Base-by-base conservation (phyloP, 352 stramenopile genomes). In the Thraustochytrium sp. region DNA sequence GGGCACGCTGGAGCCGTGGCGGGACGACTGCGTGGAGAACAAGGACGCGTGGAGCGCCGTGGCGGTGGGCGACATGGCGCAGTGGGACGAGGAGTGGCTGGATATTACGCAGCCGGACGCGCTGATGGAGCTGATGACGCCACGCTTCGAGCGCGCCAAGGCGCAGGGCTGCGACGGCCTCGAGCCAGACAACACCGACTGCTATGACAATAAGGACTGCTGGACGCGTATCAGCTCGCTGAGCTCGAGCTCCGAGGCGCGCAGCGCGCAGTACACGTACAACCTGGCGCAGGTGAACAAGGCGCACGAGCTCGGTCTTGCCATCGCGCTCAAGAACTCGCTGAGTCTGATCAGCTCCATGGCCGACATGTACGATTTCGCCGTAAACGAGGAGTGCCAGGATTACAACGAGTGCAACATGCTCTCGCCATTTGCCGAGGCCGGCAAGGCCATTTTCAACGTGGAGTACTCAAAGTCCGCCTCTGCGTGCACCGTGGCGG, bases 141-240 rank as follows among this genome's bases (percentile, higher is more conserved):
- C 86, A 3, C 87, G 87, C 82, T 87, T 91, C 72, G 54, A 87
- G 62, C 76, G 87, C 40, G 87, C 87, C 8, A 85, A 89, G 85
- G 46, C 76, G 34, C 89, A 91, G 53, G 87, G 88, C 9, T 91
- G 87, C 80, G 87, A 91, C 59, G 87, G 85, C 26, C 86, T 91
- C 21, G 87, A 91, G 37, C 87, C 87, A 0, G 88, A 91, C 86
- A 91, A 91, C 72, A 87, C 89, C 31, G 88, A 90, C 63, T 87
- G 86, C 55, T 84, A 78, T 3, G 75, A 84, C 63, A 75, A 63
- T 23, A 77, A 82, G 26, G 88, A 88, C 77, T 88, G 89, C 53
- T 77, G 88, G 82, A 85, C 86, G 49, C 85, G 84, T n/a, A 86
- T 91, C 80, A 48, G 65, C 21, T 87, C 89, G n/a, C n/a, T 40